These are phyloP conservation scores for Lotmaria passim DNA, from an alignment of 208 protist species.

Conservation along the genomic window DNA sequence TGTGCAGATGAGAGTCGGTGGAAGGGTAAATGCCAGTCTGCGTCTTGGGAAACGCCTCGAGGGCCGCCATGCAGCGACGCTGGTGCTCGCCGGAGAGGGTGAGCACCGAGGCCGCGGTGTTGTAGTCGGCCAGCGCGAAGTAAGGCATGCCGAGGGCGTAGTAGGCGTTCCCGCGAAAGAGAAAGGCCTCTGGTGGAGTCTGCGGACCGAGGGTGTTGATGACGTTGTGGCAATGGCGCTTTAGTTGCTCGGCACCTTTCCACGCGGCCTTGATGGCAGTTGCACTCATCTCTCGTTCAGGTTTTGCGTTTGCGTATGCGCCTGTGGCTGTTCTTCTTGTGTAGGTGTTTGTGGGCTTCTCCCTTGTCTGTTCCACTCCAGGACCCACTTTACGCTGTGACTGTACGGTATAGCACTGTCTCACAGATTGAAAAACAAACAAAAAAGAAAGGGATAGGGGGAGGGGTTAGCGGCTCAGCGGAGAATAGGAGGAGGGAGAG, in stretches of 20 bases:
- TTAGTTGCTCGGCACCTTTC: slow-evolving; percentile 56
- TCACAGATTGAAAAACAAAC: too few relatives aligned
- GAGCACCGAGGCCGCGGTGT: slow-evolving; percentile 69
- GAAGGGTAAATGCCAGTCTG: slow-evolving; percentile 67
- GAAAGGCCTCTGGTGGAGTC: slow-evolving; percentile 80
- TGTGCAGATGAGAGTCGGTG: slow-evolving; percentile 74
- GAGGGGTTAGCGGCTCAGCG: neutral
- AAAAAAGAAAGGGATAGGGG: neutral
- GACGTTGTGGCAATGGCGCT: slow-evolving; percentile 77
- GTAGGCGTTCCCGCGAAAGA: slow-evolving; percentile 89
- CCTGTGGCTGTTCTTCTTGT: too few relatives aligned
- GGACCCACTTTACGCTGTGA: too few relatives aligned
- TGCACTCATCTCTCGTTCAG: neutral
- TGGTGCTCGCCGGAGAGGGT: slow-evolving; percentile 67
- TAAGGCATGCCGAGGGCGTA: slow-evolving; percentile 81
- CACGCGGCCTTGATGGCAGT: slow-evolving; percentile 28
- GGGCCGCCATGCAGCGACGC: slow-evolving; percentile 46
- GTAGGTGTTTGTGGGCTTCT: too few relatives aligned
- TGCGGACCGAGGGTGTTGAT: slow-evolving; percentile 80
- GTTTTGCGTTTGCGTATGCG: neutral
- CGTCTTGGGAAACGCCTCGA: slow-evolving; percentile 58
- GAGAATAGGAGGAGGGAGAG: too few relatives aligned
- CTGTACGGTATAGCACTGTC: too few relatives aligned
- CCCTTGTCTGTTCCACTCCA: too few relatives aligned
- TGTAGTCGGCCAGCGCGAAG: slow-evolving; percentile 87